These are phyloP conservation scores for Sarcocystis neurona DNA, from an alignment of 169 alveolate genomes.

Conservation along the genomic window DNA sequence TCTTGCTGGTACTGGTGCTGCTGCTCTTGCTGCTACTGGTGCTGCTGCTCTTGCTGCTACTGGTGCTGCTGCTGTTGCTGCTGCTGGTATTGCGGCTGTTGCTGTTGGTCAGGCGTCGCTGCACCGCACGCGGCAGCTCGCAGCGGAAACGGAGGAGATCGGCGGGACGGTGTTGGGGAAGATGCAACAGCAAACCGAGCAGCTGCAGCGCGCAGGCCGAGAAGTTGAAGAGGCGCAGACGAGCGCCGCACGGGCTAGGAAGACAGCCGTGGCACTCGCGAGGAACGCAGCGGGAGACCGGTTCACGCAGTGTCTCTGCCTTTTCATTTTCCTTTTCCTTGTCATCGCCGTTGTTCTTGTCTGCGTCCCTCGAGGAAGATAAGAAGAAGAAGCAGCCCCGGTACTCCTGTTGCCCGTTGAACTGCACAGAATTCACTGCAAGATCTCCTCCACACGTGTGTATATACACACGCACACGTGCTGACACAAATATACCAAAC, in stretches of 20 bases:
- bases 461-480: no score
- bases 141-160: slow-evolving; percentile 57
- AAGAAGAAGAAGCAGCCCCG: no score
- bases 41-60: no score
- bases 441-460: no score
- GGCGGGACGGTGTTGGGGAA: slow-evolving; percentile 32
- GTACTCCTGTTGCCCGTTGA: no score
- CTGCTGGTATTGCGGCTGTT: neutral
- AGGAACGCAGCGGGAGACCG: slow-evolving; percentile 62
- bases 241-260: slow-evolving; percentile 43
- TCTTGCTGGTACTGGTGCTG: no score
- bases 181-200: slow-evolving; percentile 61
- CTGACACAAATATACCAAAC: no score
- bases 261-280: slow-evolving; percentile 54
- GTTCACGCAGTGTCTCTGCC: slow-evolving; percentile 60
- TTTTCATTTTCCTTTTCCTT: slow-evolving; percentile 42
- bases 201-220: slow-evolving; percentile 44
- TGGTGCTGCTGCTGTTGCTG: no score
- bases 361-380: slow-evolving; percentile 33
- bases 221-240: slow-evolving; percentile 38
- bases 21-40: no score
- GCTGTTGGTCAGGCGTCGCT: slow-evolving; percentile 26
- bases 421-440: no score
- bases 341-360: slow-evolving; percentile 57
- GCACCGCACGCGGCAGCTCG: slow-evolving; percentile 58